Evolutionary conservation across 768 basidiomycete species (phyloP).

Genomic region (Coprinellus micaceus): DNA sequence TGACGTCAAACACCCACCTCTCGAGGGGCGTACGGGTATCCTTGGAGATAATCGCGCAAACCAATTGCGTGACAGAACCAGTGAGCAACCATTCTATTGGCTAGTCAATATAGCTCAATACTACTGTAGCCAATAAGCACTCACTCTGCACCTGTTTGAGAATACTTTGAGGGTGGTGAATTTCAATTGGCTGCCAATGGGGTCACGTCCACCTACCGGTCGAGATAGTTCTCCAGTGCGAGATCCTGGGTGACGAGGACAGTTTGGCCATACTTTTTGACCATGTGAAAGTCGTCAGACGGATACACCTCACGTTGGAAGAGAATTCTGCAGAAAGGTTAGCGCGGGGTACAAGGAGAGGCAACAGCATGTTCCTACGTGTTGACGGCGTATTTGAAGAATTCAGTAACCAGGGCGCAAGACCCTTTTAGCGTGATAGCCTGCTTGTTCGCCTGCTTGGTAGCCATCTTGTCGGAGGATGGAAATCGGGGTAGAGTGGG

Average conservation of each 20-base stretch:
- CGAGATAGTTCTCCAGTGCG: conserved; percentile 90
- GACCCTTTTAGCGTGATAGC: conserved; percentile 96
- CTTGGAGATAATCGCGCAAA: conserved; percentile 93
- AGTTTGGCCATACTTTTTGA: conserved; percentile 97
- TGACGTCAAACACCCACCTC: conserved; percentile 97
- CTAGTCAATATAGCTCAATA: not conserved
- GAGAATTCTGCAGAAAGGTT: conserved; percentile 59
- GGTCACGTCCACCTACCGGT: conserved; percentile 44
- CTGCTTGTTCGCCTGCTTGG: conserved; percentile 57
- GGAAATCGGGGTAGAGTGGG: conserved; percentile 9
- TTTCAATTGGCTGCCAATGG: not conserved
- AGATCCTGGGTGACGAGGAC: conserved; percentile 94
- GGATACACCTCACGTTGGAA: conserved; percentile 98
- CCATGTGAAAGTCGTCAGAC: conserved; percentile 98
- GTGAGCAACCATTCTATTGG: conserved; percentile 86
- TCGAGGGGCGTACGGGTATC: conserved; percentile 90
- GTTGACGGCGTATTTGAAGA: conserved; percentile 99
- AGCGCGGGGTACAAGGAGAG: conserved; percentile 9
- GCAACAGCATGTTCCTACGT: conserved; percentile 53
- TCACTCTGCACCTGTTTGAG: conserved; percentile 88
- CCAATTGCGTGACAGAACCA: conserved; percentile 89
- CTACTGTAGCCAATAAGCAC: conserved; percentile 24
- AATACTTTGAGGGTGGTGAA: conserved; percentile 49
- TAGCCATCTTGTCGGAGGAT: conserved; percentile 28
- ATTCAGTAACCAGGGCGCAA: conserved; percentile 90